phyloP scores from a whole-genome alignment of 1,139 yeast species.

The Diutina pseudorugosa region DNA sequence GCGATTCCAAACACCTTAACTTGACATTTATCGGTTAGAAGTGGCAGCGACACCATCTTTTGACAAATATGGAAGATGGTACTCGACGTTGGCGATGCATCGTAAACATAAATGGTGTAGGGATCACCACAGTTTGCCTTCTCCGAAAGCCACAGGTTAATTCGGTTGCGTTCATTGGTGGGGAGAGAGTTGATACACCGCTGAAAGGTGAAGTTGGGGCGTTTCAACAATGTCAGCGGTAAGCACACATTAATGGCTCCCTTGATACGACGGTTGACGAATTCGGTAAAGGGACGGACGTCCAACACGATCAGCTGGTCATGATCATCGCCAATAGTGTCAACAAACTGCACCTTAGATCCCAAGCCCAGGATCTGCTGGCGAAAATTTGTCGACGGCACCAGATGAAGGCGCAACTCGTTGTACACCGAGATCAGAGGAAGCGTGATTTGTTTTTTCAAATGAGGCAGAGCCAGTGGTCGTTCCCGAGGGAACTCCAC shows the following conservation, averaged over 20 bases:
- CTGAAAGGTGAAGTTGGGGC: slow-evolving; percentile 47
- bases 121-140: not conserved
- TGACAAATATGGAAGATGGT: slow-evolving; percentile 33
- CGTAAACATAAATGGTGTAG: slow-evolving; percentile 21
- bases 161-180: not conserved
- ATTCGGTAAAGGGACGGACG: slow-evolving; percentile 60
- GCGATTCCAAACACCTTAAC: slow-evolving; percentile 5
- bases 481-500: not conserved
- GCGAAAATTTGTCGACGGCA: not conserved
- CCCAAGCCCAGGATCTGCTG: not conserved
- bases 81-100: slow-evolving; percentile 20
- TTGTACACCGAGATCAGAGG: not conserved
- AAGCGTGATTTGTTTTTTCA: not conserved
- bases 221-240: slow-evolving; percentile 66
- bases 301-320: slow-evolving; percentile 37
- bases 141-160: not conserved
- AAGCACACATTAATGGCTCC: slow-evolving; percentile 57
- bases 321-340: slow-evolving; percentile 9
- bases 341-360: not conserved
- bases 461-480: not conserved
- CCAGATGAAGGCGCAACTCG: not conserved
- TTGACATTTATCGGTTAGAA: slow-evolving; percentile 12
- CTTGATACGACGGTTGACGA: slow-evolving; percentile 35
- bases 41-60: slow-evolving; percentile 32
- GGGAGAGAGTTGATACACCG: slow-evolving; percentile 50